Conservation (phyloP, 2,329 filamentous ascomycete species). For the Claviceps monticola region DNA sequence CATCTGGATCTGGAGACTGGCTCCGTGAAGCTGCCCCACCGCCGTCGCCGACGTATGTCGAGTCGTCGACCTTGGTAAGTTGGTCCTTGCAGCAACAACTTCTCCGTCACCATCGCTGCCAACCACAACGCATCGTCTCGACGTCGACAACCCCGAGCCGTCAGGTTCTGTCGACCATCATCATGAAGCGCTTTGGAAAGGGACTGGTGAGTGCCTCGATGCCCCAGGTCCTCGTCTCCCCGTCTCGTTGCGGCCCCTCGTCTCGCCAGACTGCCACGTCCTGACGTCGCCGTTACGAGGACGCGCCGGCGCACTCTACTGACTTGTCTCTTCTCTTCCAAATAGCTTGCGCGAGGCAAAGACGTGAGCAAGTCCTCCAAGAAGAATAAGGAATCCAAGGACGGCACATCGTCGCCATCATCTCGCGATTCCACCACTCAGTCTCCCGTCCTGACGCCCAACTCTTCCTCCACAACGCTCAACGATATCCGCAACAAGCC, state of each 20-base stretch:
- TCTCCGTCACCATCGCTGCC: background rate
- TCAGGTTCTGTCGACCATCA: conserved; percentile 23
- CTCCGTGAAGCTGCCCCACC: conserved; percentile 11
- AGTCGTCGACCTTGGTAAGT: background rate
- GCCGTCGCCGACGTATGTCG: conserved; percentile 7
- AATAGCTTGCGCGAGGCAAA: conserved; percentile 83
- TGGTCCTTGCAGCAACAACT: conserved; percentile 2
- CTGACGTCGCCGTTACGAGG: background rate
- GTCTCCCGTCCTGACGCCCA: conserved; percentile 59
- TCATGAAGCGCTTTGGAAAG: conserved; percentile 96
- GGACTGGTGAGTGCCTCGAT: conserved; percentile 42
- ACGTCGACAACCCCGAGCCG: conserved; percentile 5
- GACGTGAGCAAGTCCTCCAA: conserved; percentile 70
- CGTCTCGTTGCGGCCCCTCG: conserved; percentile 11
- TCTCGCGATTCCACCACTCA: conserved; percentile 40
- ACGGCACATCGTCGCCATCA: conserved; percentile 70
- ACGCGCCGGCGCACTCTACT: conserved; percentile 5
- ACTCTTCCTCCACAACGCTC: conserved; percentile 77
- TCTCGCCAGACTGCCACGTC: background rate
- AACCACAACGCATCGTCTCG: conserved; percentile 1
- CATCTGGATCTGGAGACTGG: background rate
- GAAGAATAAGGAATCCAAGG: conserved; percentile 59
- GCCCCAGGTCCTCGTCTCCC: background rate
- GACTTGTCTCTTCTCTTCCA: conserved; percentile 7
- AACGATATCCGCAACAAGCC: conserved; percentile 79